Percentiles rank a stretch among this genome's conserved stretches.
Evolutionary conservation across 371 early-diverging fungal genomes (phyloP).

Genomic region (Haplosporangium sp.): DNA sequence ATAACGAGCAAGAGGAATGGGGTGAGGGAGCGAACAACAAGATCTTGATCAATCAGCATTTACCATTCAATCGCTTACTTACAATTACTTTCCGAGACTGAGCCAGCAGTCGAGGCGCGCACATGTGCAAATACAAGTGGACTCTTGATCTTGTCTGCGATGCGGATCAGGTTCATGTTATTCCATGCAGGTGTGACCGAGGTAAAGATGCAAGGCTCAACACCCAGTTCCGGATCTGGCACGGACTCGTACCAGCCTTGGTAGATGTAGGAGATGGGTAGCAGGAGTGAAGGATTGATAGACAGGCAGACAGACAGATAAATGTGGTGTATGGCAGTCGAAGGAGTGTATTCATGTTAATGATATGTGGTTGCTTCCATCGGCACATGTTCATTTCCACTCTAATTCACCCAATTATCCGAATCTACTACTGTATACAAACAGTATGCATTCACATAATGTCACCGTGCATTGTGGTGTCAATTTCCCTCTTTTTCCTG

Average conservation of each 20-base stretch:
- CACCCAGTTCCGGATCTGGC: constrained; percentile 54
- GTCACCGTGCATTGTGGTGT: too few relatives aligned
- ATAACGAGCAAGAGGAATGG: neutral
- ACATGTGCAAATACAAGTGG: constrained; percentile 89
- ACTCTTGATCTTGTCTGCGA: constrained; percentile 85
- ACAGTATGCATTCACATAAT: too few relatives aligned
- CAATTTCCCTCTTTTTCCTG: too few relatives aligned
- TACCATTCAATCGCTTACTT: constrained; percentile 17
- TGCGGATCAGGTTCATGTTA: constrained; percentile 80
- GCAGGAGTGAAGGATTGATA: neutral
- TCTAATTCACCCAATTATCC: too few relatives aligned
- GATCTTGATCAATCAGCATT: neutral
- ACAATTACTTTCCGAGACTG: constrained; percentile 88
- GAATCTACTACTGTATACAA: too few relatives aligned
- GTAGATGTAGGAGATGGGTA: neutral
- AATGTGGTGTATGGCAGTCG: too few relatives aligned
- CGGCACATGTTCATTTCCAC: too few relatives aligned
- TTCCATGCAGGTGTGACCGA: constrained; percentile 91
- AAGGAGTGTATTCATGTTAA: too few relatives aligned
- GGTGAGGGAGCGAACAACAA: neutral
- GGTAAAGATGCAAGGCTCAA: constrained; percentile 86
- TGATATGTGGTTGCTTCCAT: too few relatives aligned
- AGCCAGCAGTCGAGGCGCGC: constrained; percentile 82
- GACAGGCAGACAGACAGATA: too few relatives aligned
- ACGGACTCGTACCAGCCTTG: constrained; percentile 78